Evolutionary conservation across 2,329 filamentous ascomycete species (phyloP), one percentile per base, ranked within the genome.

Genomic region (Rachicladosporium sp.): DNA sequence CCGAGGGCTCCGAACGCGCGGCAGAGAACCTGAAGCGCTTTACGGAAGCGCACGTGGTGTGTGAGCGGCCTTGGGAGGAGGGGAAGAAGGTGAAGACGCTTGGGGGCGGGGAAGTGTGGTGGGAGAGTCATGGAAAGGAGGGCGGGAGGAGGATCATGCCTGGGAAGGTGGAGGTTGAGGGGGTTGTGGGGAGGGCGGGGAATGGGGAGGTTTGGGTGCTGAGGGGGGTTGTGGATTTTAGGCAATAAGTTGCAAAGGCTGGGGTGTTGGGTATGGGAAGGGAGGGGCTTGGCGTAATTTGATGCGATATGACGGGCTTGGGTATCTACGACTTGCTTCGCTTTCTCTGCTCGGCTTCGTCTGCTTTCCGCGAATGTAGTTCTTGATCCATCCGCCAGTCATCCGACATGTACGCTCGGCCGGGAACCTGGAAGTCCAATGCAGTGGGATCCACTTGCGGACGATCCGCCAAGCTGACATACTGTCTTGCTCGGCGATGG

Each of bases 181-280:
- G 69, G 42, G 69, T 93, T 37, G 80, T 79, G 2, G 80, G 80
- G 49, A 73, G 76, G 44, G 88, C 93, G 11, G 73, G 76, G 3
- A 98, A 96, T 57, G 91, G 91, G 3, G 83, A 96, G 62, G 71
- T 96, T 50, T 93, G 85, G 85, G 72, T 88, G 30, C 55, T 84
- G 43, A 74, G 74, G 47, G 70, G 68, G 4, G 73, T 80, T 15
- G 53, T 80, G 43, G 74, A 74, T 43, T 74, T 74, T 50, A 46
- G 46, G 21, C 8, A 21, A 11, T 32, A 13, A 32, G 8, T 11
- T 4, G 4, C 21, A 23, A 4, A 4, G 4, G 21, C 6, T 23
- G 21, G 21, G 4, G 4, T 6, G 21, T 23, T 23, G 21, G 21
- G 21, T 4, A 23, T 23, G 21, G 21, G 21, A 23, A 23, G 21